Conservation (phyloP, 805 yeast genomes). For the Monosporozyma yasuniensis region DNA sequence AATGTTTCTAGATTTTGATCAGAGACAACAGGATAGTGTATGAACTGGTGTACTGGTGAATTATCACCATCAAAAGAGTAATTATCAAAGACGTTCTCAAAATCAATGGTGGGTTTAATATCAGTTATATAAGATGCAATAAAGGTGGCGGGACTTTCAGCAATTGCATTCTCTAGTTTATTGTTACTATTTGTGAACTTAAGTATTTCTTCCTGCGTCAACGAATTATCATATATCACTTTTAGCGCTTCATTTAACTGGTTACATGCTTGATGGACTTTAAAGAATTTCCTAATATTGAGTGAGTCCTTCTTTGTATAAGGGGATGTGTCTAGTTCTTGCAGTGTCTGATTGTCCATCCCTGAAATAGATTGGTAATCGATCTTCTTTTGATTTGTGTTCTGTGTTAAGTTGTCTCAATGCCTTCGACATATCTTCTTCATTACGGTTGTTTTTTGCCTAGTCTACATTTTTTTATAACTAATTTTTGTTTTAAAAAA, state of each 20-base stretch:
- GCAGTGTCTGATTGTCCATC: background rate
- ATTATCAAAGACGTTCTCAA: conserved; percentile 4
- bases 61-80: conserved; percentile 7
- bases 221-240: conserved; percentile 9
- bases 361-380: background rate
- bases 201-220: conserved; percentile 5
- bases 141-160: conserved; percentile 10
- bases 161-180: conserved; percentile 10
- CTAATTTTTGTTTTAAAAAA: too few species aligned
- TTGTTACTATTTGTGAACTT: background rate
- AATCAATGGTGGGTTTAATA: background rate
- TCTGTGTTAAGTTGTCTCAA: background rate
- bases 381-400: background rate
- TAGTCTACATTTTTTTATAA: too few species aligned
- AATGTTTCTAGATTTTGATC: conserved; percentile 13
- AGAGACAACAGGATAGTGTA: conserved; percentile 16
- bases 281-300: conserved; percentile 12
- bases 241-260: conserved; percentile 11
- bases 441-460: too few species aligned
- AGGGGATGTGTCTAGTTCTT: background rate
- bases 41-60: conserved; percentile 9
- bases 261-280: conserved; percentile 12
- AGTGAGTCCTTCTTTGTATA: conserved; percentile 25
- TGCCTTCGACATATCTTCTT: too few species aligned
- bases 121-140: conserved; percentile 8